Evolutionary conservation across 306 rosid species (phyloP).

Genomic region (Prunus davidiana): DNA sequence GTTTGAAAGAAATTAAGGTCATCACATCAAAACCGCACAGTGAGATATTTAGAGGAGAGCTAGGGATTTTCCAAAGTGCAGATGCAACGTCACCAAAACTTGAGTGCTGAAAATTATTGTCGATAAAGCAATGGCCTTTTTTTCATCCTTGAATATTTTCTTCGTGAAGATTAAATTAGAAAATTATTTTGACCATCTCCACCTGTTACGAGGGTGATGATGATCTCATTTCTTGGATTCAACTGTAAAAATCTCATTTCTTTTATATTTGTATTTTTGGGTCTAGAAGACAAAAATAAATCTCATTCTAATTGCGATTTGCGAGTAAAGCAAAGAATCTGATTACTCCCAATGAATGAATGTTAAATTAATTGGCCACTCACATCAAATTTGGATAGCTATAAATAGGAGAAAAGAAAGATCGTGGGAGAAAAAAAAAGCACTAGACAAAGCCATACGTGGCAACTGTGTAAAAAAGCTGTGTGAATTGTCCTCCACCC

Average conservation of each 20-base stretch:
- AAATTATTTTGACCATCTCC: background rate
- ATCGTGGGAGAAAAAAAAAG: background rate
- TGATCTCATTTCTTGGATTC: background rate
- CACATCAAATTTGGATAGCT: background rate
- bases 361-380: background rate
- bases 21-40: background rate
- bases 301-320: background rate
- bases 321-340: background rate
- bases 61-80: background rate
- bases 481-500: background rate
- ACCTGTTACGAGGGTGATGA: background rate
- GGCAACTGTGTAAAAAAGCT: background rate
- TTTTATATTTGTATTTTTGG: background rate
- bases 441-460: background rate
- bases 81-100: background rate
- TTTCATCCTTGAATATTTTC: background rate
- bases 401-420: background rate
- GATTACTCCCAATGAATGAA: background rate
- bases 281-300: background rate
- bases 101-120: conserved; percentile 10
- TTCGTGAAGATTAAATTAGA: background rate
- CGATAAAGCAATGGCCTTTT: background rate
- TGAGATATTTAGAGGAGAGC: background rate
- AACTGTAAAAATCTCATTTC: background rate
- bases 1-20: background rate